A percentile compares a stretch with the other conserved stretches of the same genome.
Conservation (phyloP, 1,284 basidiomycete genomes). For the Trichosporon sp. region DNA sequence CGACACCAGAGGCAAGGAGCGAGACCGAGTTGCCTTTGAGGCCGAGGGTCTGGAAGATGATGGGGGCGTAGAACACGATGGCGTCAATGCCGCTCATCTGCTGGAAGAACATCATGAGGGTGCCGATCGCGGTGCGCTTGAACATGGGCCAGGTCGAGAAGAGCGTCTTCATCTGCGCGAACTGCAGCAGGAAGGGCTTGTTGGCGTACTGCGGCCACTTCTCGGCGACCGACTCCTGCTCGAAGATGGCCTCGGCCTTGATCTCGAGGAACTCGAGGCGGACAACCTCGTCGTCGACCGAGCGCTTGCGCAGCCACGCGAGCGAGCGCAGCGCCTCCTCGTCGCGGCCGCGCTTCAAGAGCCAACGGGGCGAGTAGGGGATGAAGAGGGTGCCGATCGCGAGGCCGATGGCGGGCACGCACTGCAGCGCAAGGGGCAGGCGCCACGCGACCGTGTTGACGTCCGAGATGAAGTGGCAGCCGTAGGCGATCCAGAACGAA, state of each 20-base stretch:
- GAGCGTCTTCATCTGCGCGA: slow-evolving; percentile 17
- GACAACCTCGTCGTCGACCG: slow-evolving; percentile 60
- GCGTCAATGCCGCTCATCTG: slow-evolving; percentile 39
- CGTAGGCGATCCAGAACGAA: slow-evolving; percentile 71
- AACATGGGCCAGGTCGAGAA: slow-evolving; percentile 25
- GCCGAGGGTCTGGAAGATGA: slow-evolving; percentile 24
- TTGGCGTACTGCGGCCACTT: slow-evolving; percentile 18
- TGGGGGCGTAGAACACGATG: slow-evolving; percentile 26
- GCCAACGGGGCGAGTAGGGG: slow-evolving; percentile 59
- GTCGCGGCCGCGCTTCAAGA: slow-evolving; percentile 60
- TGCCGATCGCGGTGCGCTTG: slow-evolving; percentile 42
- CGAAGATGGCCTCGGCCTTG: slow-evolving; percentile 64
- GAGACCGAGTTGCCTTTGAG: slow-evolving; percentile 33
- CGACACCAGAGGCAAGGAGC: slow-evolving; percentile 44
- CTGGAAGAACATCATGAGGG: slow-evolving; percentile 46
- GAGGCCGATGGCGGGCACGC: slow-evolving; percentile 56
- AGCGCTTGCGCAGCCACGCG: slow-evolving; percentile 57
- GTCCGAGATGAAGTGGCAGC: slow-evolving; percentile 58
- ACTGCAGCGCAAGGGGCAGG: slow-evolving; percentile 68
- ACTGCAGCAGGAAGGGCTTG: slow-evolving; percentile 15
- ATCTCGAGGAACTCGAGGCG: slow-evolving; percentile 75
- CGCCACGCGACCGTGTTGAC: slow-evolving; percentile 64
- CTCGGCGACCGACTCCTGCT: slow-evolving; percentile 17
- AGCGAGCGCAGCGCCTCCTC: slow-evolving; percentile 64
- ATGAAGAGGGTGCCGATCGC: slow-evolving; percentile 50